Evolutionary conservation across 495 filamentous ascomycete species (phyloP).

Genomic region (Xylaria scruposa): DNA sequence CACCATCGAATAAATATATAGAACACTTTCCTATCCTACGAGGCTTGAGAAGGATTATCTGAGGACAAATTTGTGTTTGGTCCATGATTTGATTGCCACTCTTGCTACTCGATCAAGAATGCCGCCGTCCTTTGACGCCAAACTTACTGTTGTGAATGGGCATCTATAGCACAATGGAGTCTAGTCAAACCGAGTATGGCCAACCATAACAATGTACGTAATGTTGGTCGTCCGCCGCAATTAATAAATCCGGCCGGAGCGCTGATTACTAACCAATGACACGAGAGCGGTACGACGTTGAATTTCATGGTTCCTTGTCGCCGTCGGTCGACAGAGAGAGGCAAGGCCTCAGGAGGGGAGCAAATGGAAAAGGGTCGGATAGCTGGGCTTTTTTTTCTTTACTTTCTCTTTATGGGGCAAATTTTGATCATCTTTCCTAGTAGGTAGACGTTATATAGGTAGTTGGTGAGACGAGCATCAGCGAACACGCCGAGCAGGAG

Average conservation of each 20-base stretch:
- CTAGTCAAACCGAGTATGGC: not conserved
- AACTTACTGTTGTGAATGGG: not conserved
- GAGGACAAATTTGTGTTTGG: not conserved
- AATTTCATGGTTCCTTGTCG: not conserved
- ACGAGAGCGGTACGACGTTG: not conserved
- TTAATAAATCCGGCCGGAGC: not conserved
- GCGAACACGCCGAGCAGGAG: not conserved
- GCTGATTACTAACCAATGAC: not conserved
- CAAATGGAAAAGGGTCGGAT: not conserved
- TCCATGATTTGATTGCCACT: not conserved
- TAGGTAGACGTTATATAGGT: slow-evolving; percentile 3
- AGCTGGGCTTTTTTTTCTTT: not conserved
- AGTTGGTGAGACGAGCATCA: not conserved
- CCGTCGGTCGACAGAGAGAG: not conserved
- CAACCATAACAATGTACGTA: not conserved
- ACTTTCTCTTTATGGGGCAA: not conserved
- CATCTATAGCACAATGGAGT: not conserved
- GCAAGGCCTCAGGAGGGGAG: not conserved
- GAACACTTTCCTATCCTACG: not conserved
- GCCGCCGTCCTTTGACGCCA: not conserved
- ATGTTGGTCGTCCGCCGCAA: not conserved
- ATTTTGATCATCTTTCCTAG: not conserved
- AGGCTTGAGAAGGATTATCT: not conserved
- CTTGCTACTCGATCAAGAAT: not conserved
- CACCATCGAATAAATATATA: not conserved